A percentile compares a stretch with the other conserved stretches of the same genome.
phyloP scores from a whole-genome alignment of 2,329 filamentous ascomycete genomes.

The Penicillium hesseltinei region DNA sequence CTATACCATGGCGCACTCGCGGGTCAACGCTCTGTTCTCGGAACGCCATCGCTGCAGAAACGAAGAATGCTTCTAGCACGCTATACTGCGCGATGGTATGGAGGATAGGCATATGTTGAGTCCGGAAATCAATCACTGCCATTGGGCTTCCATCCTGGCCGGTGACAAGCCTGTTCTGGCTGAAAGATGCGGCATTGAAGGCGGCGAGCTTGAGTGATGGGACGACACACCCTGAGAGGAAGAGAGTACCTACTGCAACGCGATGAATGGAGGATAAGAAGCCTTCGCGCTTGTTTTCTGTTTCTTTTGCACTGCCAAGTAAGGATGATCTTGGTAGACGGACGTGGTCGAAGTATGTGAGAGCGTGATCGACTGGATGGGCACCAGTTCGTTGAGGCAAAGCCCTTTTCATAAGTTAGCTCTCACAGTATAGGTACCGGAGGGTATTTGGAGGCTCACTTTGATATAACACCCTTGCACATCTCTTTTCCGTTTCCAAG shows the following conservation, averaged over 20 bases:
- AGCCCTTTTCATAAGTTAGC: background rate
- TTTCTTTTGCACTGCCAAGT: conserved; percentile 22
- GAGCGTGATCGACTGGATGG: conserved; percentile 31
- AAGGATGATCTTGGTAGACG: conserved; percentile 26
- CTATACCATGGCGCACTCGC: conserved; percentile 13
- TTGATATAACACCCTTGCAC: conserved; percentile 29
- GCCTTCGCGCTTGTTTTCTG: conserved; percentile 20
- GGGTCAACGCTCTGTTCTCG: conserved; percentile 23
- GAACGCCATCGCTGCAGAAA: conserved; percentile 31
- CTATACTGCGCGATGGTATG: background rate
- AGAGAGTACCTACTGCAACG: conserved; percentile 5
- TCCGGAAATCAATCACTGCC: background rate
- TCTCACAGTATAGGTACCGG: background rate
- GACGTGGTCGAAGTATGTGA: conserved; percentile 38
- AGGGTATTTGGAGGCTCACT: background rate
- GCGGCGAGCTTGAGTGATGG: background rate
- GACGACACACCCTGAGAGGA: background rate
- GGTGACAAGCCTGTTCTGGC: background rate
- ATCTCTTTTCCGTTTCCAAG: conserved; percentile 28
- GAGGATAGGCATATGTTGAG: background rate
- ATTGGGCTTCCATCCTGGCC: background rate
- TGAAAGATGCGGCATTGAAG: conserved; percentile 3
- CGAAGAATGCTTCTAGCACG: background rate
- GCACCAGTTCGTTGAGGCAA: conserved; percentile 23
- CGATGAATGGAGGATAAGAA: conserved; percentile 26